phyloP scores from a whole-genome alignment of 495 filamentous ascomycete species.

The Trichocladium uniseriatum region DNA sequence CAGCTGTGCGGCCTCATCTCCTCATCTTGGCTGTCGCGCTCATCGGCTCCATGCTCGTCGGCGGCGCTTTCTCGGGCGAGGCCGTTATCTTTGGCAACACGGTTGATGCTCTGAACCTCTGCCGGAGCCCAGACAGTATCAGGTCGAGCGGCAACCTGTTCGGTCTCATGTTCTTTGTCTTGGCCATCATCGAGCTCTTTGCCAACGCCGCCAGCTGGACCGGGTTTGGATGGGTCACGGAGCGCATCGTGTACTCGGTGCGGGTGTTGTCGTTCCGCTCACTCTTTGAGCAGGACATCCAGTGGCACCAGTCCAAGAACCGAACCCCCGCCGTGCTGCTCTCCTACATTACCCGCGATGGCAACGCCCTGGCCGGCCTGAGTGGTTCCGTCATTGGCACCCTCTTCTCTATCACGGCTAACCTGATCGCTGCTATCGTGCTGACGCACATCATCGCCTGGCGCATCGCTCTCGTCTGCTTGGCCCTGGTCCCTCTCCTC shows the following conservation, averaged over 20 bases:
- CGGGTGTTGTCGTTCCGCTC: conserved; percentile 68
- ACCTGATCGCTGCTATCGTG: conserved; percentile 56
- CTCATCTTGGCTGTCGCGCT: conserved; percentile 14
- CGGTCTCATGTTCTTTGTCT: conserved; percentile 82
- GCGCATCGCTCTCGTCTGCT: conserved; percentile 79
- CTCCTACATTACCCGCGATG: conserved; percentile 69
- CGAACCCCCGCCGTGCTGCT: conserved; percentile 73
- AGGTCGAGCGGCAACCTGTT: conserved; percentile 69
- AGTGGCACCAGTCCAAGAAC: conserved; percentile 71
- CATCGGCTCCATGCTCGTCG: conserved; percentile 16
- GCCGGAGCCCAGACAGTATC: conserved; percentile 30
- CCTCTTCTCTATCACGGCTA: conserved; percentile 63
- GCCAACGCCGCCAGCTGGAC: conserved; percentile 58
- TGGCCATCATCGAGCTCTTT: conserved; percentile 66
- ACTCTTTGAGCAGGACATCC: conserved; percentile 84
- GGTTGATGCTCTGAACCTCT: conserved; percentile 27
- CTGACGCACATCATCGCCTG: conserved; percentile 64
- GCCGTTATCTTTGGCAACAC: conserved; percentile 27
- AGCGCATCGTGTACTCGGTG: conserved; percentile 63
- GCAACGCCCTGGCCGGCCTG: conserved; percentile 69
- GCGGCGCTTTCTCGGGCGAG: conserved; percentile 25
- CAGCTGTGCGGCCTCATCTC: conserved; percentile 11
- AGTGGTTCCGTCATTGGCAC: conserved; percentile 70
- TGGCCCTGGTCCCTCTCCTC: conserved; percentile 65
- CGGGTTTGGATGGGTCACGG: conserved; percentile 67